Evolutionary conservation across 208 protist species (phyloP), one percentile per base, ranked within the genome.

Genomic region (Porcisia deanei): DNA sequence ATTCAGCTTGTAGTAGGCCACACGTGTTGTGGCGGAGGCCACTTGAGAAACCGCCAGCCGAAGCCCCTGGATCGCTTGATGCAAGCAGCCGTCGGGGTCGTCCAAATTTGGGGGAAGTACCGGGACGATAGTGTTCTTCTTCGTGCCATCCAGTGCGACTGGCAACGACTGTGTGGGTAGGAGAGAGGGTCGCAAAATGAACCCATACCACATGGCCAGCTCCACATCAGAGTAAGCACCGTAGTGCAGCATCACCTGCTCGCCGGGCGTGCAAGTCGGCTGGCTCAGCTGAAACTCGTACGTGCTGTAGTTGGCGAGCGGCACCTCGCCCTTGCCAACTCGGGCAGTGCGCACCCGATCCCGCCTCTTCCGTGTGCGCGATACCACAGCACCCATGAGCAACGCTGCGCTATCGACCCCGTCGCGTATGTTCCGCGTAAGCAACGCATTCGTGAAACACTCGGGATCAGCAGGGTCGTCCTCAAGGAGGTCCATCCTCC

Each of bases 121-220:
- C 18, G 72, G 45, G 20, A 77, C 10, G 22, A 61, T 58, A 5
- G 41, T 39, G 3, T 52, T 22, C 69, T 16, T 18, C 49, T 37
- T 53, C n/a, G 34, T 3, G 18, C 34, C 39, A 47, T 63, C 63
- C 69, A 49, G 25, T 41, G 39, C 64, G 65, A 45, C 49, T 58
- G 59, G 6, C 41, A 73, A 47, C 57, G n/a, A 25, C 47, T 53
- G 37, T 34, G 72, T 71, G 25, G 90, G 91, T 9, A 94, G 74
- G 60, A 97, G 74, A 1, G 61, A 88, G 14, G 85, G 90, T 18
- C 85, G 81, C 68, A 95, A 82, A n/a, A 80, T 93, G 58, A 98
- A 98, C 66, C 94, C 94, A 79, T 98, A 98, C 92, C 94, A 98
- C 77, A 96, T 76, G 22, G 95, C 65, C n/a, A 96, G 81, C 78